Evolutionary conservation across 495 filamentous ascomycete species (phyloP), one percentile per base, ranked within the genome.

Genomic region (Durotheca rogersii): DNA sequence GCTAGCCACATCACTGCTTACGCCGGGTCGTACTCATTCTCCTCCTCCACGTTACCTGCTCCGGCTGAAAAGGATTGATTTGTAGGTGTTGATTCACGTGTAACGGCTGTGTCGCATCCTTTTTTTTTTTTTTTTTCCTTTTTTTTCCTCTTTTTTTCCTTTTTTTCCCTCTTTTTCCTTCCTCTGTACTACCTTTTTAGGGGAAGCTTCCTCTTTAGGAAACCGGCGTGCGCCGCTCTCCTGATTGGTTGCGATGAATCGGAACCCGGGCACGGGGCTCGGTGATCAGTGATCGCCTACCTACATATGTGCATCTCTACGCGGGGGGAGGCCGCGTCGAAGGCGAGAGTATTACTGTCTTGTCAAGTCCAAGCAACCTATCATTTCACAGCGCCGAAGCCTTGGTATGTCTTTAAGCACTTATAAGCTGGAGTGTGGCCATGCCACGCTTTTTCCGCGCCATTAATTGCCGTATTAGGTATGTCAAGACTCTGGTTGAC

Each of bases 381-480:
- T 19, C 40, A 47, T 27, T 33, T 32, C 6, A 1, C 10, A 12
- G 23, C 29, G 9, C 29, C 9, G 11, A 37, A 31, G 25, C 37
- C 37, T 51, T 44, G 20, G 40, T 12, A 10, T 25, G 36, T 34
- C 10, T 29, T 42, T 20, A 39, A 21, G 31, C 40, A 36, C 6
- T 42, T 31, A 54, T 51, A 50, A 50, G 50, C 44, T 53, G 39
- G 46, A 59, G 50, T 32, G 50, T 20, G 35, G 31, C 16, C 34
- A 30, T 41, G 17, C 27, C 31, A 18, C 41, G 31, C 34, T 27
- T 51, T 31, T 42, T 14, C 18, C 50, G 56, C 51, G 56, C 50
- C 49, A 51, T 59, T 47, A 59, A 59, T 54, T 59, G 56, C 56
- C 56, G 50, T 54, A n/a, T n/a, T n/a, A n/a, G n/a, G n/a, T n/a